Evolutionary conservation across 2,329 filamentous ascomycete genomes (phyloP).

Genomic region (Penicillium vulpinum): DNA sequence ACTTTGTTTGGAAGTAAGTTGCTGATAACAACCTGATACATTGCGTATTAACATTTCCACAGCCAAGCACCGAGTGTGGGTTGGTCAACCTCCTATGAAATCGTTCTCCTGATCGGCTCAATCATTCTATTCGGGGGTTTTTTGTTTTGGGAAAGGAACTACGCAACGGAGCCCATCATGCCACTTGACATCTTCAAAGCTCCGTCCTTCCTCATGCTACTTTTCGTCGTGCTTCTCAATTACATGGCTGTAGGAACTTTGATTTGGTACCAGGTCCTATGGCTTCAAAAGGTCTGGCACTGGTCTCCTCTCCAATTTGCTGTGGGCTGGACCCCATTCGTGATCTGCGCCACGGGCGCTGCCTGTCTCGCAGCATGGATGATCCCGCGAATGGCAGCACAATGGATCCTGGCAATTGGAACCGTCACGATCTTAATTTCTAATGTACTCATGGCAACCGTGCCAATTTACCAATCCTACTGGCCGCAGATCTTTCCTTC

Average conservation of each 20-base stretch:
- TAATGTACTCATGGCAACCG: conserved; percentile 45
- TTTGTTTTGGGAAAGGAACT: conserved; percentile 45
- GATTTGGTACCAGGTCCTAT: conserved; percentile 52
- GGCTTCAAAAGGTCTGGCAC: conserved; percentile 48
- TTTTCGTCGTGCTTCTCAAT: conserved; percentile 47
- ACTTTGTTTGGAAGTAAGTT: conserved; percentile 54
- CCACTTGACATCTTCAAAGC: conserved; percentile 49
- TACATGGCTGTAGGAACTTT: conserved; percentile 53
- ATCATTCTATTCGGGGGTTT: conserved; percentile 37
- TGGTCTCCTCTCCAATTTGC: conserved; percentile 44
- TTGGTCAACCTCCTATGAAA: conserved; percentile 48
- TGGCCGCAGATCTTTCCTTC: conserved; percentile 48
- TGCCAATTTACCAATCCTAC: conserved; percentile 49
- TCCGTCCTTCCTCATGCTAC: conserved; percentile 47
- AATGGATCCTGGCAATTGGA: conserved; percentile 52
- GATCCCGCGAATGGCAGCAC: conserved; percentile 49
- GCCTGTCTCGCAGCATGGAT: conserved; percentile 48
- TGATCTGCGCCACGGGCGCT: conserved; percentile 40
- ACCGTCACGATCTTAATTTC: conserved; percentile 31
- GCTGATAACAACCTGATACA: background rate
- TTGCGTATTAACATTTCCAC: background rate
- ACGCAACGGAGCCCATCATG: conserved; percentile 47
- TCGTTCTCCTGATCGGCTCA: conserved; percentile 42
- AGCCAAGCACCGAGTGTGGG: conserved; percentile 49
- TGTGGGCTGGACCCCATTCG: conserved; percentile 45